Percentiles rank a stretch among this genome's conserved stretches.
These are phyloP conservation scores for Talaromyces adpressus DNA, from an alignment of 495 filamentous ascomycete genomes.

Conservation along the genomic window DNA sequence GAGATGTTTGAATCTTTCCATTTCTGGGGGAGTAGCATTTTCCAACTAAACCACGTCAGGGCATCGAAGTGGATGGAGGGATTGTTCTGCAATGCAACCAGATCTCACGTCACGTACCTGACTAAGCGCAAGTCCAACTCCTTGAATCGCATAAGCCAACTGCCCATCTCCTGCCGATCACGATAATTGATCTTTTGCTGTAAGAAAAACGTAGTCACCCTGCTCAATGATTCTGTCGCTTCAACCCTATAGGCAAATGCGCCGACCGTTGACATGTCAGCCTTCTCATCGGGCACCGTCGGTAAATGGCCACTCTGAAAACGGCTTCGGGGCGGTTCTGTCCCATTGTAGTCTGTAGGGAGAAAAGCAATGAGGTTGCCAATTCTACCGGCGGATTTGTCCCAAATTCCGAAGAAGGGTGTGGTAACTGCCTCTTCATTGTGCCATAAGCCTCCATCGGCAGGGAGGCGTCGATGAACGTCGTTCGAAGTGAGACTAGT, in stretches of 20 bases:
- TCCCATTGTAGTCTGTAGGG: constrained; percentile 12
- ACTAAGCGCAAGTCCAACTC: constrained; percentile 30
- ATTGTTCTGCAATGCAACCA: not conserved
- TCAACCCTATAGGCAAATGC: constrained; percentile 36
- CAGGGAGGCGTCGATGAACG: constrained; percentile 12
- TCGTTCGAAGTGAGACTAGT: constrained; percentile 23
- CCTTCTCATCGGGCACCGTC: constrained; percentile 7
- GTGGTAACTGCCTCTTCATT: constrained; percentile 21
- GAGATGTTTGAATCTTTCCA: constrained; percentile 30
- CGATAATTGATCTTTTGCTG: constrained; percentile 25
- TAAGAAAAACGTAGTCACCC: constrained; percentile 30
- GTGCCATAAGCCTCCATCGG: constrained; percentile 21
- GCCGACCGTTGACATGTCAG: constrained; percentile 29
- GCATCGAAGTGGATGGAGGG: not conserved
- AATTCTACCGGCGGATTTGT: constrained; percentile 16
- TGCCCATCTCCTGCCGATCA: constrained; percentile 20
- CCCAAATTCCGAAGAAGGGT: constrained; percentile 33
- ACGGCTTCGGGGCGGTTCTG: constrained; percentile 2
- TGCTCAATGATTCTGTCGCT: constrained; percentile 29
- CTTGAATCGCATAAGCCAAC: constrained; percentile 32
- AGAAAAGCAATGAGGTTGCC: constrained; percentile 12
- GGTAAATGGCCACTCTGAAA: not conserved
- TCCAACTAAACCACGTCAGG: constrained; percentile 16
- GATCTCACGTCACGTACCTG: constrained; percentile 5
- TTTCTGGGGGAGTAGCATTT: constrained; percentile 31